These are phyloP conservation scores for Calonectria multiphialidica DNA, from an alignment of 2,329 filamentous ascomycete genomes.

Conservation along the genomic window DNA sequence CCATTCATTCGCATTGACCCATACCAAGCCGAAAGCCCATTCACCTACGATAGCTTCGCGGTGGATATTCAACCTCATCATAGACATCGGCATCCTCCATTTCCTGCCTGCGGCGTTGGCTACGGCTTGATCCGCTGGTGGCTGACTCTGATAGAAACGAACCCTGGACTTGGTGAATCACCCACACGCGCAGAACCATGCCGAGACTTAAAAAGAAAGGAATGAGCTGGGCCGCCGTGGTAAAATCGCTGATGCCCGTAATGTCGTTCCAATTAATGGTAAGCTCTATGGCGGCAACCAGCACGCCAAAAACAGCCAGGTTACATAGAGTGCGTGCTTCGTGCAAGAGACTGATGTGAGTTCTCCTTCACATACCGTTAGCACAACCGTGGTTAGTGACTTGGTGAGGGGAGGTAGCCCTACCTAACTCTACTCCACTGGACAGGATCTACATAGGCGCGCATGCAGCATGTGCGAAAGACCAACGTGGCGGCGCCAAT, in stretches of 20 bases:
- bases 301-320: constrained; percentile 42
- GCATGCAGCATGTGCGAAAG: constrained; percentile 39
- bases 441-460: constrained; percentile 30
- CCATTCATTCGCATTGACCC: neutral
- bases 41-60: neutral
- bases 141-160: neutral
- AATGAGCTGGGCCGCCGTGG: constrained; percentile 46
- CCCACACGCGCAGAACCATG: constrained; percentile 41
- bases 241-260: constrained; percentile 36
- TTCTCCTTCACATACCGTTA: constrained; percentile 25
- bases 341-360: constrained; percentile 39
- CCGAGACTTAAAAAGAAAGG: constrained; percentile 48
- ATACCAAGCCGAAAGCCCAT: neutral
- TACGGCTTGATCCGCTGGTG: neutral
- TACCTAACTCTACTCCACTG: constrained; percentile 40
- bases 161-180: constrained; percentile 33
- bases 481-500: constrained; percentile 38
- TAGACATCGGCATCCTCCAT: constrained; percentile 3
- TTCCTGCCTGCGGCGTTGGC: neutral
- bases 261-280: constrained; percentile 50
- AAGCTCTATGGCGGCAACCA: constrained; percentile 49
- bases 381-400: neutral
- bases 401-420: neutral
- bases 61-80: neutral
- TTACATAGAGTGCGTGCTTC: constrained; percentile 37